Evolutionary conservation across 768 basidiomycete species (phyloP).

Genomic region (Dacryopinax spathularia): DNA sequence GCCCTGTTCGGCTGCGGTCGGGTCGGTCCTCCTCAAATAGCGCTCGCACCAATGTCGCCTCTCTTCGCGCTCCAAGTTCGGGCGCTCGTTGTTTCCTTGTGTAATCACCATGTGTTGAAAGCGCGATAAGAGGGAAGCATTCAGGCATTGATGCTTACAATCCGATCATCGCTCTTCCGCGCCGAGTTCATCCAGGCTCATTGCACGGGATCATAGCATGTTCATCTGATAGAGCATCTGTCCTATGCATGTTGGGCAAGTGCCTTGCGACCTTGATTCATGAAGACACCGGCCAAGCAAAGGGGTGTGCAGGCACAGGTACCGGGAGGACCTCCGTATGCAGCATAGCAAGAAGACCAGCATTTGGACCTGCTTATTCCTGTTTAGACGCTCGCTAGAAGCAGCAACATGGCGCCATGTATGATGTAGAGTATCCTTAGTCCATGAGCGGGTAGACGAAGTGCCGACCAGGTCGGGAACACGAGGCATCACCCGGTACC

Average conservation of each 20-base stretch:
- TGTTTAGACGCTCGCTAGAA: background rate
- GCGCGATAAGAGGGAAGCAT: too few relatives aligned
- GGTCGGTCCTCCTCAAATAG: background rate
- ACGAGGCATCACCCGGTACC: background rate
- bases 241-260: background rate
- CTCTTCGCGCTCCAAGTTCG: background rate
- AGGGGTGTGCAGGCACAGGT: too few relatives aligned
- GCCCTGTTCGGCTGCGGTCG: conserved; percentile 1
- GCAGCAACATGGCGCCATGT: background rate
- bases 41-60: background rate
- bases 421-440: background rate
- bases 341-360: too few relatives aligned
- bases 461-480: background rate
- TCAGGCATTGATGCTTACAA: too few relatives aligned
- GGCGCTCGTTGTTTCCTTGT: background rate
- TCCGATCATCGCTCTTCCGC: too few relatives aligned
- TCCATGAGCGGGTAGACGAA: background rate
- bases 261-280: too few relatives aligned
- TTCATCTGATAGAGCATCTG: background rate
- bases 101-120: too few relatives aligned
- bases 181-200: too few relatives aligned
- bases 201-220: too few relatives aligned
- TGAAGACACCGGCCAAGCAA: too few relatives aligned
- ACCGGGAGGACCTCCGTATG: too few relatives aligned
- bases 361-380: too few relatives aligned